phyloP scores from a whole-genome alignment of 352 stramenopile species.

The Phytophthora kernoviae region DNA sequence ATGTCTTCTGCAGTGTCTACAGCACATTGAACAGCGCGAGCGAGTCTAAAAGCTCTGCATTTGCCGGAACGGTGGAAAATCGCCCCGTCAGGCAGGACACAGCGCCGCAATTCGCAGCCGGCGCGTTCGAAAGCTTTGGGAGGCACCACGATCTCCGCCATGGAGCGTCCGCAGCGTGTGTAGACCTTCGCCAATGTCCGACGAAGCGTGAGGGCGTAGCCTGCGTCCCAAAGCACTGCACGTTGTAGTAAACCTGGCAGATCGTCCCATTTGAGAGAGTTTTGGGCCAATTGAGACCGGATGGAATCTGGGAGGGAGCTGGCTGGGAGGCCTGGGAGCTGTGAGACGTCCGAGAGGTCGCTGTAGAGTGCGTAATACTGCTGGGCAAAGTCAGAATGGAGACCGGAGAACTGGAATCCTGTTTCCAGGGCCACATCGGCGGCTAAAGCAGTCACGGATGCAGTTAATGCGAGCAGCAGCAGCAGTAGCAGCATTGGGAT shows the following conservation, averaged over 20 bases:
- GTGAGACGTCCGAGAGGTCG: slow-evolving; percentile 32
- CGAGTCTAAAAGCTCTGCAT: slow-evolving; percentile 53
- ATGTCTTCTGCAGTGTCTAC: slow-evolving; percentile 43
- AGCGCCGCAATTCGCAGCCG: slow-evolving; percentile 42
- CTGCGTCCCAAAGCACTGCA: slow-evolving; percentile 70
- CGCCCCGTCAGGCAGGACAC: slow-evolving; percentile 22
- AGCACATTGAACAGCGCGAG: slow-evolving; percentile 54
- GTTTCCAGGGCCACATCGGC: slow-evolving; percentile 48
- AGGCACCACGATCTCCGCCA: slow-evolving; percentile 68
- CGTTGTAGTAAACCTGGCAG: slow-evolving; percentile 64
- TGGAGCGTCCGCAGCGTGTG: slow-evolving; percentile 65
- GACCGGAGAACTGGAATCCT: slow-evolving; percentile 56
- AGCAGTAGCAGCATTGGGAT: neutral
- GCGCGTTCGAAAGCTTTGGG: slow-evolving; percentile 60
- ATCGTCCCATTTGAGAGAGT: slow-evolving; percentile 50
- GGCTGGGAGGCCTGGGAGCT: slow-evolving; percentile 30
- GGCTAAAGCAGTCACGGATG: neutral
- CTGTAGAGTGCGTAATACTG: slow-evolving; percentile 64
- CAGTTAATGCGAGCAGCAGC: slow-evolving; percentile 6
- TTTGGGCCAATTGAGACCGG: slow-evolving; percentile 29
- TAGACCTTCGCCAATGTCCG: slow-evolving; percentile 50
- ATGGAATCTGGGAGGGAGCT: slow-evolving; percentile 36
- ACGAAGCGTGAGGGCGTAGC: slow-evolving; percentile 54
- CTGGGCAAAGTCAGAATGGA: slow-evolving; percentile 73
- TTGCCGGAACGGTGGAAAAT: slow-evolving; percentile 43